phyloP scores from a whole-genome alignment of 2,329 filamentous ascomycete species.

The Aspergillus hortae region DNA sequence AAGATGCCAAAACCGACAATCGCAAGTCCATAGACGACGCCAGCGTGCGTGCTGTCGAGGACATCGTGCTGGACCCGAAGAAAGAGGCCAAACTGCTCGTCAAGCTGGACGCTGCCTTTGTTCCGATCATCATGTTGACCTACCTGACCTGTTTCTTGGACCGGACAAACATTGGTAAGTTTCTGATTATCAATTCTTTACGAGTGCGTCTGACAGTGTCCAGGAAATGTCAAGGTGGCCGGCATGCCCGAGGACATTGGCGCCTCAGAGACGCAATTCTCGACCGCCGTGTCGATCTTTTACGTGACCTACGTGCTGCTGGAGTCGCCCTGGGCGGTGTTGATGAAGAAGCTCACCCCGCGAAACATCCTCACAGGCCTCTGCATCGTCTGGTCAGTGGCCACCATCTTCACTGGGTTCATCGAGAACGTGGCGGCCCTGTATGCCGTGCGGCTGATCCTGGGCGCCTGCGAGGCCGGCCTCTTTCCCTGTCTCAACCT shows the following conservation, averaged over 20 bases:
- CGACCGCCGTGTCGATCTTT: constrained; percentile 50
- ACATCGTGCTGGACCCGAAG: constrained; percentile 39
- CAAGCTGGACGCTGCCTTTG: constrained; percentile 48
- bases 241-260: constrained; percentile 47
- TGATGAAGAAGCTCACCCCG: constrained; percentile 48
- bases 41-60: constrained; percentile 15
- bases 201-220: not conserved
- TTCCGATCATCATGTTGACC: constrained; percentile 54
- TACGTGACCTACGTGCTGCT: constrained; percentile 51
- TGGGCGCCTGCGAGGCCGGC: constrained; percentile 37
- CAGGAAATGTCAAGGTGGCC: constrained; percentile 48
- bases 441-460: constrained; percentile 39
- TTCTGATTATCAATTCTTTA: not conserved
- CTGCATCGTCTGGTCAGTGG: constrained; percentile 48
- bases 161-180: constrained; percentile 49
- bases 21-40: constrained; percentile 14
- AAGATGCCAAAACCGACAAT: constrained; percentile 7
- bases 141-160: constrained; percentile 57
- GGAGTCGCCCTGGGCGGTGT: constrained; percentile 46
- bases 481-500: constrained; percentile 40
- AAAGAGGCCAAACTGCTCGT: constrained; percentile 46
- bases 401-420: constrained; percentile 49
- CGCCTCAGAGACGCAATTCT: constrained; percentile 41
- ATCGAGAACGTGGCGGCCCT: constrained; percentile 40
- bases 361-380: constrained; percentile 38